phyloP scores from a whole-genome alignment of 495 filamentous ascomycete genomes.

The Astrothelium subdiscretum region DNA sequence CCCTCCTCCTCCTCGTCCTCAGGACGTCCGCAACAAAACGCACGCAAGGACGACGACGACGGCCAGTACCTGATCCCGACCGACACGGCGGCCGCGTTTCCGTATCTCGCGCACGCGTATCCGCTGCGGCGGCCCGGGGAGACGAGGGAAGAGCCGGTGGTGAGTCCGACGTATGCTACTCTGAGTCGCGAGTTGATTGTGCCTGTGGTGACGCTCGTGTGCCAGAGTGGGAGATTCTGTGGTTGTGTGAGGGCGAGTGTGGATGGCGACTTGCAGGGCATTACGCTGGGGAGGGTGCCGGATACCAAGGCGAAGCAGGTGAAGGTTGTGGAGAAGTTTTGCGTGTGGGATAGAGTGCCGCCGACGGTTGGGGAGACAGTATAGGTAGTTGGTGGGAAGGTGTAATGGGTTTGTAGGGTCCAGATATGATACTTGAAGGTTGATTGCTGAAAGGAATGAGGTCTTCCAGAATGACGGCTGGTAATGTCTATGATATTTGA shows the following conservation, averaged over 20 bases:
- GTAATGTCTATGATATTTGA: neutral
- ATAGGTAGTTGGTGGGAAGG: neutral
- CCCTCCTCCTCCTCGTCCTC: neutral
- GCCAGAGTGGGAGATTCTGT: neutral
- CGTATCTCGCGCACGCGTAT: neutral
- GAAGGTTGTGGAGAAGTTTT: neutral
- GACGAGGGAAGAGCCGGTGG: neutral
- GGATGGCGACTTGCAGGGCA: neutral
- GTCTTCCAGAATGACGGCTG: neutral
- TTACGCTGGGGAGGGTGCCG: neutral
- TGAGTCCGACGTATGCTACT: neutral
- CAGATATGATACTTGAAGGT: neutral
- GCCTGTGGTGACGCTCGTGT: neutral
- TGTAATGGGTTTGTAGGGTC: neutral
- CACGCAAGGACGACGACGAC: neutral
- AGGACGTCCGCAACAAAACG: no score
- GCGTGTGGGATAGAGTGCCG: neutral
- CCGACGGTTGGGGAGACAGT: neutral
- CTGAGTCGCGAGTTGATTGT: neutral
- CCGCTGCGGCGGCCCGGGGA: neutral
- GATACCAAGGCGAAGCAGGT: neutral
- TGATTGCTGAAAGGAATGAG: neutral
- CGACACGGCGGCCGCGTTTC: neutral
- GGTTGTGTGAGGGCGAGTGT: neutral
- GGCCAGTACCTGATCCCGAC: neutral